These are phyloP conservation scores for Brassica cretica DNA, from an alignment of 345 rosid genomes.

Conservation along the genomic window DNA sequence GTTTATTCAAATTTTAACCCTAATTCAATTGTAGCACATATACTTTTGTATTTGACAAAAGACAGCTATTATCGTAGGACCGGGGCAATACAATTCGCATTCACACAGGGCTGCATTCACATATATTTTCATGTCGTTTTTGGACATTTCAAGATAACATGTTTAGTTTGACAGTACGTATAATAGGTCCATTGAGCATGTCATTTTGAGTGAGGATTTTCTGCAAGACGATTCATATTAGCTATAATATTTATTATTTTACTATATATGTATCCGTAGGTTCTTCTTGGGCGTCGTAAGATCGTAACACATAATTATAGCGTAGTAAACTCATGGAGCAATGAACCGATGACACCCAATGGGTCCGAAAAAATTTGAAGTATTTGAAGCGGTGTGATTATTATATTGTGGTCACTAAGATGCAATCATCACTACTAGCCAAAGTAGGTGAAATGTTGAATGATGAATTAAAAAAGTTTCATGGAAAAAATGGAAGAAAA, in stretches of 20 bases:
- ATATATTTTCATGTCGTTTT: slow-evolving; percentile 35
- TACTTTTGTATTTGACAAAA: slow-evolving; percentile 23
- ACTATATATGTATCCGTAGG: neutral
- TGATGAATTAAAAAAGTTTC: no score
- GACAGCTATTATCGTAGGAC: slow-evolving; percentile 44
- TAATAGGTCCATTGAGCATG: slow-evolving; percentile 19
- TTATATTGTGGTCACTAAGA: slow-evolving; percentile 5
- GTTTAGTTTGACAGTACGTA: slow-evolving; percentile 17
- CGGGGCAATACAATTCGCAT: slow-evolving; percentile 32
- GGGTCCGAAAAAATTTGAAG: neutral
- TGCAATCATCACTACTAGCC: slow-evolving; percentile 9
- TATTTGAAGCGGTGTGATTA: slow-evolving; percentile 30
- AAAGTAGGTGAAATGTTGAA: slow-evolving; percentile 11
- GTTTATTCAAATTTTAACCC: neutral
- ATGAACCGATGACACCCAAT: neutral
- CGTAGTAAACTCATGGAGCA: neutral
- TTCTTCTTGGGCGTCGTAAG: neutral
- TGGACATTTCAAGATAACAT: slow-evolving; percentile 27
- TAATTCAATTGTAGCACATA: neutral
- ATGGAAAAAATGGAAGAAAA: neutral
- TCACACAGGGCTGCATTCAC: slow-evolving; percentile 22
- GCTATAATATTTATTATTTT: neutral
- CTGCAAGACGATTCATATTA: neutral
- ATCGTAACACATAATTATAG: slow-evolving; percentile 1
- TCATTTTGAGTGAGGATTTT: slow-evolving; percentile 4